Evolutionary conservation across 1,139 yeast species (phyloP).

Genomic region (Hansenula sp.): DNA sequence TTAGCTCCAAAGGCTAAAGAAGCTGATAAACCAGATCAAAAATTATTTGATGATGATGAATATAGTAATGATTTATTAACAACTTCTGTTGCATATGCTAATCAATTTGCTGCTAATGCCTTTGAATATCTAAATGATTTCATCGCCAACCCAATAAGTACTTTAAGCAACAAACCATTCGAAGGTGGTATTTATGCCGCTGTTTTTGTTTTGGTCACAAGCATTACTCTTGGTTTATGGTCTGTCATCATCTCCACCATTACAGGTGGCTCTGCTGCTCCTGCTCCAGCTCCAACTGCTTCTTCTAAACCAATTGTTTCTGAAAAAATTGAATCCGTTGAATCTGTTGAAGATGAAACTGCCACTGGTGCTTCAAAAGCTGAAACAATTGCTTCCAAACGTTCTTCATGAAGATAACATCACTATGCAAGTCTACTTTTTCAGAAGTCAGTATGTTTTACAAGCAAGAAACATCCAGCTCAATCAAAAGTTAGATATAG

Average conservation of each 20-base stretch:
- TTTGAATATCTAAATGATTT: conserved; percentile 33
- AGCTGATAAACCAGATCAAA: conserved; percentile 30
- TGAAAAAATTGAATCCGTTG: conserved; percentile 9
- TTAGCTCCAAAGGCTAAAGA: conserved; percentile 37
- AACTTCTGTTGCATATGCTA: conserved; percentile 4
- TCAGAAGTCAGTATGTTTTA: too few species aligned
- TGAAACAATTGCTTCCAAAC: conserved; percentile 31
- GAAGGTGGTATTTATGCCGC: conserved; percentile 46
- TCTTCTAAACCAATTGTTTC: conserved; percentile 5
- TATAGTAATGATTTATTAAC: conserved; percentile 17
- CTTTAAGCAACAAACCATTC: conserved; percentile 42
- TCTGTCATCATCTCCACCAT: conserved; percentile 28
- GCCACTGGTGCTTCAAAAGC: conserved; percentile 26
- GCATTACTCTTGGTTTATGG: conserved; percentile 39
- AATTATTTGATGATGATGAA: conserved; percentile 4
- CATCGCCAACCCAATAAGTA: conserved; percentile 37
- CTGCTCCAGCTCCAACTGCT: conserved; percentile 8
- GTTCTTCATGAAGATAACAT: too few species aligned
- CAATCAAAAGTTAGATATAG: too few species aligned
- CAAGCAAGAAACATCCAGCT: too few species aligned
- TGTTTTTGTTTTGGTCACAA: conserved; percentile 35
- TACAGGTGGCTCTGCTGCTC: conserved; percentile 17
- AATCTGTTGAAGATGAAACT: conserved; percentile 14
- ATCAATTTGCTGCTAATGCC: conserved; percentile 22
- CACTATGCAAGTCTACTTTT: too few species aligned